Evolutionary conservation across 148 eudicot genomes (phyloP).

Genomic region (Pharnaceum exiguum): DNA sequence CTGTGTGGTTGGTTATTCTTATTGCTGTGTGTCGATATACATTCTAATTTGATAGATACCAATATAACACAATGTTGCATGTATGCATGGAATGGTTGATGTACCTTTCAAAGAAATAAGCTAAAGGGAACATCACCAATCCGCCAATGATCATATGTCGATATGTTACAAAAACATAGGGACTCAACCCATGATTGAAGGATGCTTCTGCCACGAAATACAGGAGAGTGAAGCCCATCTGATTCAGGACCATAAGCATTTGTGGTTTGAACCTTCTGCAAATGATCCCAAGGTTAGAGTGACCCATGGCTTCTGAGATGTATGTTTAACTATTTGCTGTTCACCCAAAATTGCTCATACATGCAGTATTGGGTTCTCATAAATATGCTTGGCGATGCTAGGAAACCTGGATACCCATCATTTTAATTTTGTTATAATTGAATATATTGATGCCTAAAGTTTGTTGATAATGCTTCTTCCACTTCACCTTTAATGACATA

Average conservation of each 20-base stretch:
- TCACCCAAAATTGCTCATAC: too few relatives aligned
- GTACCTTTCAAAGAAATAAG: slow-evolving; percentile 79
- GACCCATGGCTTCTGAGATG: slow-evolving; percentile 6
- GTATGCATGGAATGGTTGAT: not conserved
- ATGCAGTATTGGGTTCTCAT: too few relatives aligned
- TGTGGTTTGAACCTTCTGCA: slow-evolving; percentile 64
- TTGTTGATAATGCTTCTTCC: too few relatives aligned
- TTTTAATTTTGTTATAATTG: too few relatives aligned
- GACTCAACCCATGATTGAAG: slow-evolving; percentile 81
- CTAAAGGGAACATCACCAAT: slow-evolving; percentile 55
- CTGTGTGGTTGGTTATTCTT: not conserved
- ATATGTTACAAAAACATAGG: slow-evolving; percentile 73
- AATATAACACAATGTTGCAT: not conserved
- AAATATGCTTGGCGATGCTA: too few relatives aligned
- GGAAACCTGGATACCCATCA: too few relatives aligned
- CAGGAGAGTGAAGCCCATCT: slow-evolving; percentile 59
- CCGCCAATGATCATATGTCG: slow-evolving; percentile 65
- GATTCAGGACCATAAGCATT: slow-evolving; percentile 57
- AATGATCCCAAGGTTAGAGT: slow-evolving; percentile 3
- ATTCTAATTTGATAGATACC: not conserved
- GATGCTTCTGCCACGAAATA: slow-evolving; percentile 81
- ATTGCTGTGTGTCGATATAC: not conserved
- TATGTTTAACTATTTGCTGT: not conserved
- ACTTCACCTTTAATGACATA: too few relatives aligned
- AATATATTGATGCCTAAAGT: too few relatives aligned